Evolutionary conservation across 2,329 filamentous ascomycete species (phyloP), one percentile per base, ranked within the genome.

Genomic region (Colletotrichum lupini): DNA sequence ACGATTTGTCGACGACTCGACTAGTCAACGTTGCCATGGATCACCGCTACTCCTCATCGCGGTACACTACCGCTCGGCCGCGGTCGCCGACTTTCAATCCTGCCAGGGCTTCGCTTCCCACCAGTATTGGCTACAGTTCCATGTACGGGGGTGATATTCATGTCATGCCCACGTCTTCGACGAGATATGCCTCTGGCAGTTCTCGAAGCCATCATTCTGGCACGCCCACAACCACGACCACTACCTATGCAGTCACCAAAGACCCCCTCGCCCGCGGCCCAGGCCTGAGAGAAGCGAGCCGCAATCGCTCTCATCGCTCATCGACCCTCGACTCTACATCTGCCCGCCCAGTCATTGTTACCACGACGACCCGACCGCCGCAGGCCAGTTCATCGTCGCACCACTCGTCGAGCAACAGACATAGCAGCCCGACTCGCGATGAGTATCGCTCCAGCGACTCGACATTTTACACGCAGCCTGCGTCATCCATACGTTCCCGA

Each of bases 261-360:
- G 89, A 92, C 56, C 83, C 86, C 46, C 77, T 87, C 24, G 78
- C 83, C 52, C 85, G 87, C 73, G 85, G 82, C 72, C 82, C 85
- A 60, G 87, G 83, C 76, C 80, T 85, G 52, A 87, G 87, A 74
- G 87, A 89, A 35, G 79, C 81, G 46, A 84, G 85, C 77, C 86
- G 87, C 30, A 82, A 81, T 66, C 86, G 87, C 79, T 42, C 19
- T 19, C 49, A 57, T 30, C 87, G 87, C 32, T 86, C 87, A 8
- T 83, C 86, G 1, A 89, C 88, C 1, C 75, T 89, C 28, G 90
- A 92, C 68, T 81, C 86, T 16, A 78, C 82, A 28, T 79, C 81
- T 49, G 84, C 86, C 53, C 88, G 89, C 12, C 87, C 89, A 67
- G 86, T 91, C 76, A 88, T 91, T 70, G 85, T 91, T 74, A 91